phyloP scores from a whole-genome alignment of 495 filamentous ascomycete species.

The Barbatosphaeria neglecta region DNA sequence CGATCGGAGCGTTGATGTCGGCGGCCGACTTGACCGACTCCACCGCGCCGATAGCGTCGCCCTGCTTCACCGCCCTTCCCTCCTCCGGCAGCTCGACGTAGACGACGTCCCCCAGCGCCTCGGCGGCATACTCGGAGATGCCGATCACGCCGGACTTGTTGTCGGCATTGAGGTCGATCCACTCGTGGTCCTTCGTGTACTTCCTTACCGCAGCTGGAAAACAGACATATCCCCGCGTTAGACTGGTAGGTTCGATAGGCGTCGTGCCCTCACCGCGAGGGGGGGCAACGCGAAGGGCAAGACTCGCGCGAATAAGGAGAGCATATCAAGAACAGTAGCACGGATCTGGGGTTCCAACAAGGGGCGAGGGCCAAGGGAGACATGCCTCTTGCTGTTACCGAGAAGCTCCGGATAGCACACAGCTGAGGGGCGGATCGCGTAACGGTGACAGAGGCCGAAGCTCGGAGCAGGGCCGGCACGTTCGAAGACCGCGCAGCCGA shows the following conservation, averaged over 20 bases:
- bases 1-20: constrained; percentile 83
- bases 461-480: constrained; percentile 22
- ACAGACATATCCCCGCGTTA: too few species aligned
- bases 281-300: too few species aligned
- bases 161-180: constrained; percentile 77
- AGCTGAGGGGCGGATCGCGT: constrained; percentile 17
- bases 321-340: not conserved
- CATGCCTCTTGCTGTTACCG: constrained; percentile 32
- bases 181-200: constrained; percentile 97
- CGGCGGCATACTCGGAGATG: constrained; percentile 82
- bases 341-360: not conserved
- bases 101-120: constrained; percentile 88
- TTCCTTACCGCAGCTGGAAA: constrained; percentile 52
- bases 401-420: constrained; percentile 26
- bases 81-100: constrained; percentile 80
- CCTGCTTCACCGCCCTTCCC: constrained; percentile 49
- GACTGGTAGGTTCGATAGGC: too few species aligned
- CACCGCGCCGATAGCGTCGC: constrained; percentile 82
- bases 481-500: constrained; percentile 26
- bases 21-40: constrained; percentile 97
- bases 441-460: too few species aligned
- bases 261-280: too few species aligned
- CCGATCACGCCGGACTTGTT: constrained; percentile 63
- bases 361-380: not conserved
- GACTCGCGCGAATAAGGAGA: too few species aligned